These are phyloP conservation scores for Penicillium manginii DNA, from an alignment of 495 filamentous ascomycete genomes.

Conservation along the genomic window DNA sequence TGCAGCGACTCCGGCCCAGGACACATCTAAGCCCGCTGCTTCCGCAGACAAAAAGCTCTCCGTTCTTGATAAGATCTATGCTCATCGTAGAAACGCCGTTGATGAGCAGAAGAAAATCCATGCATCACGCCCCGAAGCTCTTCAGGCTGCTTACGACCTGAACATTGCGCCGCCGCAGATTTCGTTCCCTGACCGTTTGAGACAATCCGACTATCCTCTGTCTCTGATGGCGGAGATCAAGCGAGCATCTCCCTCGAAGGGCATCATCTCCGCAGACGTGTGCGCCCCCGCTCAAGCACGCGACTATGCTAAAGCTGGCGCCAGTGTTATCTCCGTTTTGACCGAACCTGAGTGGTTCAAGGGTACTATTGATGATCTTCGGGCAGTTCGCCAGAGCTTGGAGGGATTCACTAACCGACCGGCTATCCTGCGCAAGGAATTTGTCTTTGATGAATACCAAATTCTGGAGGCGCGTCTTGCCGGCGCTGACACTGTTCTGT, in stretches of 20 bases:
- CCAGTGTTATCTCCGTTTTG: conserved; percentile 94
- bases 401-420: conserved; percentile 90
- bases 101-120: conserved; percentile 83
- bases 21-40: conserved; percentile 25
- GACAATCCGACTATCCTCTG: conserved; percentile 77
- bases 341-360: conserved; percentile 99
- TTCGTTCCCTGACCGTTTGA: conserved; percentile 76
- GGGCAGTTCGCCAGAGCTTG: conserved; percentile 83
- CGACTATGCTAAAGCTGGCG: conserved; percentile 90
- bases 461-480: conserved; percentile 93
- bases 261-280: conserved; percentile 83
- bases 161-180: conserved; percentile 85
- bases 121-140: conserved; percentile 78
- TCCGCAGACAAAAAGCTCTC: conserved; percentile 66
- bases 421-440: conserved; percentile 92
- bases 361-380: conserved; percentile 91
- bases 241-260: conserved; percentile 94
- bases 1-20: conserved; percentile 23
- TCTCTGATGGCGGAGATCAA: conserved; percentile 98
- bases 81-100: conserved; percentile 75
- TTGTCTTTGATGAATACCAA: conserved; percentile 98
- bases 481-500: conserved; percentile 90
- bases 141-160: conserved; percentile 85
- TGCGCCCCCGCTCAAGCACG: conserved; percentile 89
- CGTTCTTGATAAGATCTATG: conserved; percentile 91